Conservation (phyloP, 768 basidiomycete genomes). For the Goffeauzyma gilvescens region DNA sequence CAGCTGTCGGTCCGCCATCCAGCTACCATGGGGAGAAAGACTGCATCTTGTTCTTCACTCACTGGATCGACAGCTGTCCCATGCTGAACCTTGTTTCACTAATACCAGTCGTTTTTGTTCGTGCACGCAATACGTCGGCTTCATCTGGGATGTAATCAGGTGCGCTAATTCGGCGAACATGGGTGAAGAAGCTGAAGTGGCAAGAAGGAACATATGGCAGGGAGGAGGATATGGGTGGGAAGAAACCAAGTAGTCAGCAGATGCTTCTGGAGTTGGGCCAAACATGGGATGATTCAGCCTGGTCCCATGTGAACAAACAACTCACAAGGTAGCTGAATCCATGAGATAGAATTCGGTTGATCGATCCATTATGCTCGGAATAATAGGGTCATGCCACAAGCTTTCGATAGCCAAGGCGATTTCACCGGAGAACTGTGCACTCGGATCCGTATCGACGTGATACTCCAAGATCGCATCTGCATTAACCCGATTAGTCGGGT, state of each 20-base stretch:
- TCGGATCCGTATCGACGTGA: constrained; percentile 32
- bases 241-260: too few species aligned
- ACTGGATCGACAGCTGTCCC: constrained; percentile 37
- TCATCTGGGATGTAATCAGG: constrained; percentile 69
- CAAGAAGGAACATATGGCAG: not conserved
- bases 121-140: constrained; percentile 68
- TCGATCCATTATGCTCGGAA: constrained; percentile 35
- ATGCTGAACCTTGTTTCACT: constrained; percentile 55
- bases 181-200: constrained; percentile 65
- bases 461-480: constrained; percentile 36
- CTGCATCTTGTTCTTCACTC: constrained; percentile 8
- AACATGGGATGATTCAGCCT: too few species aligned
- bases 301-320: too few species aligned
- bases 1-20: not conserved
- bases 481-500: constrained; percentile 43
- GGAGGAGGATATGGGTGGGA: too few species aligned
- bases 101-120: constrained; percentile 75
- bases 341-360: constrained; percentile 66
- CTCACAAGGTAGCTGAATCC: constrained; percentile 82
- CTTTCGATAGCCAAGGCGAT: constrained; percentile 35
- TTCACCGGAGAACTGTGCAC: constrained; percentile 26
- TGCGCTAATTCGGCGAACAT: constrained; percentile 63
- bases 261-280: too few species aligned
- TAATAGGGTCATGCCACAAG: constrained; percentile 38
- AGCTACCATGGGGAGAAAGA: not conserved